A percentile compares a stretch with the other conserved stretches of the same genome.
Conservation (phyloP, 1,284 basidiomycete genomes). For the Macrocystidia cucumis region DNA sequence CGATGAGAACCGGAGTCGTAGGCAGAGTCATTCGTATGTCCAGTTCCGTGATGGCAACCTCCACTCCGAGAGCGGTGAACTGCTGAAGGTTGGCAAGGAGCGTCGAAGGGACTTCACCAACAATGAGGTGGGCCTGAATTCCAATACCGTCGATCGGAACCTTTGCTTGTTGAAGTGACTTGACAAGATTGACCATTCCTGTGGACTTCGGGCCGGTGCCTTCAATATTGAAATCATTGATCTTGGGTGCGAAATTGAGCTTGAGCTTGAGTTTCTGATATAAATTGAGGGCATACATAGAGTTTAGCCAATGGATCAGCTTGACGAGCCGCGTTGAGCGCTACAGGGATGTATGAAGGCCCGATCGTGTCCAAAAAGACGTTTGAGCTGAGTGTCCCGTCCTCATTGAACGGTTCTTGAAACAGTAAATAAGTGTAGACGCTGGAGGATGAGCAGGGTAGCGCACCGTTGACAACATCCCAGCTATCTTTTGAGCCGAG, state of each 20-base stretch:
- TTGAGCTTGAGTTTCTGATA: background rate
- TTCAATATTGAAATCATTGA: slow-evolving; percentile 28
- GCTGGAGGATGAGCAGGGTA: slow-evolving; percentile 15
- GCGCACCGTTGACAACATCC: slow-evolving; percentile 29
- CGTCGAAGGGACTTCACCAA: slow-evolving; percentile 32
- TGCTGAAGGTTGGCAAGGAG: slow-evolving; percentile 33
- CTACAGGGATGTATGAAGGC: slow-evolving; percentile 26
- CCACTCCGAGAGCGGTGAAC: slow-evolving; percentile 42
- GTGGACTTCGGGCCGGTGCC: slow-evolving; percentile 32
- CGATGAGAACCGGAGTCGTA: slow-evolving; percentile 34
- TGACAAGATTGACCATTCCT: slow-evolving; percentile 36
- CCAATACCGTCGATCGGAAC: slow-evolving; percentile 45
- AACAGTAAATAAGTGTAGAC: background rate
- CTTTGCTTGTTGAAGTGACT: slow-evolving; percentile 28
- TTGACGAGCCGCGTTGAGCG: slow-evolving; percentile 30
- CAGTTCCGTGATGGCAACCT: slow-evolving; percentile 49
- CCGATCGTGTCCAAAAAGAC: slow-evolving; percentile 32
- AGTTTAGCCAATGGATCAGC: slow-evolving; percentile 35
- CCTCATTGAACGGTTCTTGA: slow-evolving; percentile 48
- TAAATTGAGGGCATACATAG: slow-evolving; percentile 24
- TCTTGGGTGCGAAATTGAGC: slow-evolving; percentile 4
- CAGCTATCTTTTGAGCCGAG: slow-evolving; percentile 15
- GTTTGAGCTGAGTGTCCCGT: slow-evolving; percentile 38
- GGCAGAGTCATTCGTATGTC: slow-evolving; percentile 47
- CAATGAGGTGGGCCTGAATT: slow-evolving; percentile 42